Conservation (phyloP, 148 eudicot species). For the Vaccinium macrocarpon region DNA sequence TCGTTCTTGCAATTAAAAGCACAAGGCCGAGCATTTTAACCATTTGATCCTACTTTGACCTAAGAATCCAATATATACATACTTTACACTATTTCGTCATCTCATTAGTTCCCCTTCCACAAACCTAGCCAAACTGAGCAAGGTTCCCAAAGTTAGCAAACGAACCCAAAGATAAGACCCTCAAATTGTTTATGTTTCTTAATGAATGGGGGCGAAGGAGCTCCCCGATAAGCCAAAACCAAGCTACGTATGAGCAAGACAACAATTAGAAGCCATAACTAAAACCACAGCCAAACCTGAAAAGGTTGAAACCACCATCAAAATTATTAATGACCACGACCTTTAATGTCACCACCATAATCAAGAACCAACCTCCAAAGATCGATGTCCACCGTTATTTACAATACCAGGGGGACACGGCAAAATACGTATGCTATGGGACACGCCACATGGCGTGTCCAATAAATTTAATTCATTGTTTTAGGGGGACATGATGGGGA, state of each 20-base stretch:
- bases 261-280: neutral
- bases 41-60: neutral
- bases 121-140: neutral
- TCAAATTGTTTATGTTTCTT: neutral
- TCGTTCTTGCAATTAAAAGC: neutral
- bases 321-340: neutral
- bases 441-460: too few species aligned
- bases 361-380: slow-evolving; percentile 1
- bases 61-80: neutral
- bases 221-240: neutral
- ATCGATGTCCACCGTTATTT: neutral
- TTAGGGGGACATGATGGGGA: too few species aligned
- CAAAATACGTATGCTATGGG: too few species aligned
- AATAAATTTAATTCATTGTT: too few species aligned
- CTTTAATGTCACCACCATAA: neutral
- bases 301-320: neutral
- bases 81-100: neutral
- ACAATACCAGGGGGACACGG: neutral
- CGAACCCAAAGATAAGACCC: neutral
- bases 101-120: neutral
- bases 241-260: neutral
- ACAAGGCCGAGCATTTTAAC: neutral
- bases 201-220: slow-evolving; percentile 5
- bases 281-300: neutral
- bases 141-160: neutral